Evolutionary conservation across 2,329 filamentous ascomycete genomes (phyloP).

Genomic region (Dothideomycetes sp.): DNA sequence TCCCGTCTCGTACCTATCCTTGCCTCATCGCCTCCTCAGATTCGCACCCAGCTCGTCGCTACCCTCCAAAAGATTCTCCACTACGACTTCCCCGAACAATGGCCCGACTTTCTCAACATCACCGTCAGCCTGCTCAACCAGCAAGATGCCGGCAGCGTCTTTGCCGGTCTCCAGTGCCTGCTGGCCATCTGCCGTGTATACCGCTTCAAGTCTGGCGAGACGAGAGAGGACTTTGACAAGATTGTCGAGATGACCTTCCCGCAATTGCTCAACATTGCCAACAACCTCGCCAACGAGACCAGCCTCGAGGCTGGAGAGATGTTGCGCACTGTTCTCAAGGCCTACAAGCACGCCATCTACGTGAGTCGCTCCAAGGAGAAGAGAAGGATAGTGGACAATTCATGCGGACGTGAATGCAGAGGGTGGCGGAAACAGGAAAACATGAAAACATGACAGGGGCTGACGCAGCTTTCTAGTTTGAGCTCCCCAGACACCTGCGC

Average conservation of each 20-base stretch:
- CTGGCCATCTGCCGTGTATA: conserved; percentile 93
- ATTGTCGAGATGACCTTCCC: conserved; percentile 90
- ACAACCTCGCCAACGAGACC: conserved; percentile 79
- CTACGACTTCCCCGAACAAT: conserved; percentile 87
- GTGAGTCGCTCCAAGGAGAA: conserved; percentile 42
- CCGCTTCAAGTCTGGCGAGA: conserved; percentile 80
- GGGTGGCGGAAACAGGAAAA: background rate
- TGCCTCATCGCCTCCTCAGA: conserved; percentile 62
- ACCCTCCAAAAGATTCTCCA: conserved; percentile 93
- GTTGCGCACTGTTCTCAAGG: conserved; percentile 88
- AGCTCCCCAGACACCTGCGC: conserved; percentile 69
- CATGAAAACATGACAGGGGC: background rate
- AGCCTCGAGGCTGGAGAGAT: conserved; percentile 94
- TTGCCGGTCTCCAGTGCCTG: conserved; percentile 87
- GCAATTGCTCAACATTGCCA: conserved; percentile 75
- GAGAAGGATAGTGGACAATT: background rate
- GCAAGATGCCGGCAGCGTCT: conserved; percentile 76
- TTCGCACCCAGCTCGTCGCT: conserved; percentile 88
- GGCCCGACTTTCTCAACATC: conserved; percentile 90
- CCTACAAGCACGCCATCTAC: conserved; percentile 97
- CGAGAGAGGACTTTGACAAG: conserved; percentile 80
- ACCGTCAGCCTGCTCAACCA: conserved; percentile 81
- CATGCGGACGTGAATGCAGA: background rate
- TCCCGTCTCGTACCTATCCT: conserved; percentile 83
- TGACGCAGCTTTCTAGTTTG: conserved; percentile 39